These are phyloP conservation scores for Trichaptum fuscoviolaceum DNA, from an alignment of 768 basidiomycete species.

Conservation along the genomic window DNA sequence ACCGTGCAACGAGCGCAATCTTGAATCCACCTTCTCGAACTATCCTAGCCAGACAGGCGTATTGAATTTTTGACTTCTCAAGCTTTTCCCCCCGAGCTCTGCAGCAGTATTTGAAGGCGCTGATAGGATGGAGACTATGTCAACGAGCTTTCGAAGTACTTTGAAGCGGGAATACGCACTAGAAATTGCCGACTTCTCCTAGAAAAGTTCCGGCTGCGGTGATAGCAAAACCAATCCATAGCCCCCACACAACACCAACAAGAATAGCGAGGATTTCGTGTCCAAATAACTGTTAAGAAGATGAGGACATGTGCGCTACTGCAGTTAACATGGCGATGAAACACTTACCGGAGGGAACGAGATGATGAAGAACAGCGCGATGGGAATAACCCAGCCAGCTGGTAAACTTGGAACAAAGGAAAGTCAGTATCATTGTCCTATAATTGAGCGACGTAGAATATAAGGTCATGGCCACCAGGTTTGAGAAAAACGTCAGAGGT, in stretches of 20 bases:
- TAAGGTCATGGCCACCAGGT: neutral
- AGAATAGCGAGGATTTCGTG: conserved; percentile 89
- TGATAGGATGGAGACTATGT: conserved; percentile 19
- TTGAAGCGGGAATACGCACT: conserved; percentile 41
- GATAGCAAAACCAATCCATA: conserved; percentile 84
- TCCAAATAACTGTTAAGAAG: conserved; percentile 64
- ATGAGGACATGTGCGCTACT: neutral
- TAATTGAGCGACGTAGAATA: neutral
- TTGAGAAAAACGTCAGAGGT: too few relatives aligned
- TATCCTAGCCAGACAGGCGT: conserved; percentile 52
- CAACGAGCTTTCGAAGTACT: neutral
- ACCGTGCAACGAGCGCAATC: conserved; percentile 69
- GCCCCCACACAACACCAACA: conserved; percentile 87
- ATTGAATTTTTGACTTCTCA: conserved; percentile 51
- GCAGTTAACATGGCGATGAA: neutral
- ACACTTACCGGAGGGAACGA: conserved; percentile 74
- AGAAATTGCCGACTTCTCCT: conserved; percentile 85
- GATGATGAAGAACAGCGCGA: conserved; percentile 75
- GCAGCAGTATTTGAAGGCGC: conserved; percentile 83
- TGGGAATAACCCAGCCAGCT: conserved; percentile 73
- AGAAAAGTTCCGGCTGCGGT: conserved; percentile 78
- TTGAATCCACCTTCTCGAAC: conserved; percentile 87
- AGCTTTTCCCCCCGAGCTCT: conserved; percentile 68
- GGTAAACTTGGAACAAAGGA: conserved; percentile 32
- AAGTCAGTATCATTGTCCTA: neutral